Conservation (phyloP, 768 basidiomycete species). For the Panus rudis region DNA sequence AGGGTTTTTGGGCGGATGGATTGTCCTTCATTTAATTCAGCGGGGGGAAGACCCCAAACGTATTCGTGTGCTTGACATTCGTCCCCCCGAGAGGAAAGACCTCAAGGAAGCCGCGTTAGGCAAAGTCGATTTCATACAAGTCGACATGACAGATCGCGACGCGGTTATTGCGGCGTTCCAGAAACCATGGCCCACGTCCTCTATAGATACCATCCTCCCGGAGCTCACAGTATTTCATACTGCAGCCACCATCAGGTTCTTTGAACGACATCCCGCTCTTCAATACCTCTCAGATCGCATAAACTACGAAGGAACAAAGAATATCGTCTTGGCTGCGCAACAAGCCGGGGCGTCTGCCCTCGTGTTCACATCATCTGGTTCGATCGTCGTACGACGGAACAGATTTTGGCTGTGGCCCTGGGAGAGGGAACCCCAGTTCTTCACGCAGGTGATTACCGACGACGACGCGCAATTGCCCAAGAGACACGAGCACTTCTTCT, state of each 20-base stretch:
- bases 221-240: conserved; percentile 69
- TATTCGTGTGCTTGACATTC: conserved; percentile 64
- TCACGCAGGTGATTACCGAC: conserved; percentile 60
- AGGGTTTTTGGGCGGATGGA: conserved; percentile 76
- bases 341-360: conserved; percentile 48
- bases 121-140: conserved; percentile 49
- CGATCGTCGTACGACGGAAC: conserved; percentile 48
- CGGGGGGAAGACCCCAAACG: conserved; percentile 63
- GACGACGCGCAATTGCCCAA: conserved; percentile 46
- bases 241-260: conserved; percentile 74
- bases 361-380: conserved; percentile 71
- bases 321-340: conserved; percentile 55
- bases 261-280: conserved; percentile 50
- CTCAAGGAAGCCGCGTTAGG: conserved; percentile 44
- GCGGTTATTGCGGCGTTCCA: conserved; percentile 56
- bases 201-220: conserved; percentile 16
- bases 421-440: conserved; percentile 49
- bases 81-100: conserved; percentile 50
- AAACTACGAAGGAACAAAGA: conserved; percentile 62
- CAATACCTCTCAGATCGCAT: conserved; percentile 50
- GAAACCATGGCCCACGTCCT: conserved; percentile 47
- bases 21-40: conserved; percentile 57
- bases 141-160: conserved; percentile 47
- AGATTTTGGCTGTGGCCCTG: conserved; percentile 73
- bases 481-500: conserved; percentile 59